Conservation (phyloP, 163 green algal genomes). For the Scenedesmus sp. region DNA sequence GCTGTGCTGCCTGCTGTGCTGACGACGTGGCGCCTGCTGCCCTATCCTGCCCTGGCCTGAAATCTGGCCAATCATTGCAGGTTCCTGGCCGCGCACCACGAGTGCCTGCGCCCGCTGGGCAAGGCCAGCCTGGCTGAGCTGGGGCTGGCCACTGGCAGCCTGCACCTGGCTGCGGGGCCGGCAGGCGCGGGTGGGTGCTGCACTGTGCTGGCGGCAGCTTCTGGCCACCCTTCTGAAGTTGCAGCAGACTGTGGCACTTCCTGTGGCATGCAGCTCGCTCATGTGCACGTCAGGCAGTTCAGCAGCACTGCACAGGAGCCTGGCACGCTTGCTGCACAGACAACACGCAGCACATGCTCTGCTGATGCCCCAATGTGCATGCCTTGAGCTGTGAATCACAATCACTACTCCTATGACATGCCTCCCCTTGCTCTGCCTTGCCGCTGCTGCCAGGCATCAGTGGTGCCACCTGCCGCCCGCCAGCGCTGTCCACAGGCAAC, state of each 20-base stretch:
- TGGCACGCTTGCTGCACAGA: too few relatives aligned
- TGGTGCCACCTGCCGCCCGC: background rate
- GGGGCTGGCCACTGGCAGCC: constrained; percentile 40
- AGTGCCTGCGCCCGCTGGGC: constrained; percentile 36
- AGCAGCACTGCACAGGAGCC: too few relatives aligned
- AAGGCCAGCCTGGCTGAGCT: constrained; percentile 37
- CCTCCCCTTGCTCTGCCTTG: background rate
- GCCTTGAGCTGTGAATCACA: background rate
- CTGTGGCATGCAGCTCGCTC: too few relatives aligned
- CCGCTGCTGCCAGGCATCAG: background rate
- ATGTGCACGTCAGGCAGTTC: too few relatives aligned
- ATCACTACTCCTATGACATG: background rate
- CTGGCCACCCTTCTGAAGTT: background rate
- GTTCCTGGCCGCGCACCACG: constrained; percentile 40
- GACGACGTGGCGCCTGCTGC: background rate
- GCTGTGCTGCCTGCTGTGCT: background rate
- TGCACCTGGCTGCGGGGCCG: constrained; percentile 33
- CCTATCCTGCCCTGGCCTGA: background rate
- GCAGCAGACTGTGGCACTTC: too few relatives aligned
- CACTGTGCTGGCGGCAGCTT: background rate
- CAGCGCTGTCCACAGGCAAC: background rate
- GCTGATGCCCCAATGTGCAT: background rate
- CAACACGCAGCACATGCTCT: background rate
- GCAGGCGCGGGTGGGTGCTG: background rate
- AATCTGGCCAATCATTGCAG: background rate